phyloP scores from a whole-genome alignment of 768 basidiomycete genomes.

The Hypsizygus marmoreus region DNA sequence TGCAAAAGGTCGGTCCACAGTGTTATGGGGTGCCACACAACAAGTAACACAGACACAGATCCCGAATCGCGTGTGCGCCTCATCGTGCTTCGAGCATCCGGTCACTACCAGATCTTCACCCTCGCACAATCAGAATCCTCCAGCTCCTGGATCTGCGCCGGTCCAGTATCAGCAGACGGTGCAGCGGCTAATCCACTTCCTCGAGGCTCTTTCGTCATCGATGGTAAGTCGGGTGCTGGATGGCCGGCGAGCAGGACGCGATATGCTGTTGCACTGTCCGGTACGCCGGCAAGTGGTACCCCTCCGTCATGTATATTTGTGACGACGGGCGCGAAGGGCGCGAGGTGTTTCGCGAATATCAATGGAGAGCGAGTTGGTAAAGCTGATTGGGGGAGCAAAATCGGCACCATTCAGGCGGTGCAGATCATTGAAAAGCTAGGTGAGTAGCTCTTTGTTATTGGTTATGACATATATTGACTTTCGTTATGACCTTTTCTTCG shows the following conservation, averaged over 20 bases:
- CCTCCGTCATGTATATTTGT: slow-evolving; percentile 42
- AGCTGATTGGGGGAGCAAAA: slow-evolving; percentile 61
- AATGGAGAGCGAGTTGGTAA: slow-evolving; percentile 68
- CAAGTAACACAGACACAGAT: slow-evolving; percentile 32
- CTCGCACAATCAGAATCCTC: slow-evolving; percentile 38
- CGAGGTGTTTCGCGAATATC: slow-evolving; percentile 55
- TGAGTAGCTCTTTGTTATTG: slow-evolving; percentile 31
- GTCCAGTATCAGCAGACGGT: slow-evolving; percentile 37
- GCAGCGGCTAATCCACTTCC: slow-evolving; percentile 45
- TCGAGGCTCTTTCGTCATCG: slow-evolving; percentile 54
- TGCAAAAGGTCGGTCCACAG: slow-evolving; percentile 45
- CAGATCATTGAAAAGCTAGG: slow-evolving; percentile 66
- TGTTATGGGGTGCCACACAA: neutral
- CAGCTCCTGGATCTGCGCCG: slow-evolving; percentile 37
- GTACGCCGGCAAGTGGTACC: slow-evolving; percentile 14
- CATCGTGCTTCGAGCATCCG: slow-evolving; percentile 59
- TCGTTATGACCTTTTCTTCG: neutral
- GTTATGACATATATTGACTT: neutral
- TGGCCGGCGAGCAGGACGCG: slow-evolving; percentile 45
- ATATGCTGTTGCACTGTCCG: slow-evolving; percentile 37
- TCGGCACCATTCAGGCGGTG: slow-evolving; percentile 48
- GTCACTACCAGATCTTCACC: slow-evolving; percentile 61
- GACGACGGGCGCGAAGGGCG: slow-evolving; percentile 58
- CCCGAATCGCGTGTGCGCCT: slow-evolving; percentile 55
- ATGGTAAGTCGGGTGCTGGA: slow-evolving; percentile 49